Evolutionary conservation across 371 early-diverging fungal genomes (phyloP).

Genomic region (Umbelopsis sp.): DNA sequence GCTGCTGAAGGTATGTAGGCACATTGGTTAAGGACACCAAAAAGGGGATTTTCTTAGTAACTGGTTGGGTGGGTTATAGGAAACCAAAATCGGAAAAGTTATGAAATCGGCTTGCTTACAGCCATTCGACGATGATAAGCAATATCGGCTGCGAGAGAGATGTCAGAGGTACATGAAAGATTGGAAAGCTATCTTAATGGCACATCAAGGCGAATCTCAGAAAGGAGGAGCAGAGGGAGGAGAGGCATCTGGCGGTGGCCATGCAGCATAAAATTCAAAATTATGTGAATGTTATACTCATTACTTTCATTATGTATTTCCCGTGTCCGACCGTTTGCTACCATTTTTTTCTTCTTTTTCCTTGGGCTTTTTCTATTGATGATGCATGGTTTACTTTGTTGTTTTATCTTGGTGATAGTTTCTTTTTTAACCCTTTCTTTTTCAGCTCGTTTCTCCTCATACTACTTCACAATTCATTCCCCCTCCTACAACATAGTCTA

Average conservation of each 20-base stretch:
- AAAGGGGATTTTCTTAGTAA: neutral
- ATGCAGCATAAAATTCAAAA: neutral
- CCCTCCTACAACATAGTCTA: constrained; percentile 9
- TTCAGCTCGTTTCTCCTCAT: neutral
- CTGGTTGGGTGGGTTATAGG: constrained; percentile 24
- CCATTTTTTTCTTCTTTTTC: neutral
- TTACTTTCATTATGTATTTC: neutral
- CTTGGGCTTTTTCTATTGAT: neutral
- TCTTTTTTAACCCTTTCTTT: neutral
- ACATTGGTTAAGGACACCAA: neutral
- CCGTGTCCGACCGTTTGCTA: neutral
- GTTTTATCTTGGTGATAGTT: neutral
- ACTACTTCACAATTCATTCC: neutral
- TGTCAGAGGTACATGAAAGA: constrained; percentile 32
- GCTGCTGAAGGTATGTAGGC: constrained; percentile 43
- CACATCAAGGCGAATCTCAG: neutral
- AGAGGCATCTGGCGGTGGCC: neutral
- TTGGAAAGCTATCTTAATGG: constrained; percentile 29
- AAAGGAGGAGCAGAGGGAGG: constrained; percentile 1
- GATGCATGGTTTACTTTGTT: neutral
- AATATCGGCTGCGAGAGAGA: constrained; percentile 35
- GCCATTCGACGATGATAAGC: constrained; percentile 41
- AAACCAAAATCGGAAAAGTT: constrained; percentile 57
- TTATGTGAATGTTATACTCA: neutral
- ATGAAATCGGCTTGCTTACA: constrained; percentile 48